Evolutionary conservation across 306 rosid species (phyloP).

Genomic region (Hylodesmum podocarpum): DNA sequence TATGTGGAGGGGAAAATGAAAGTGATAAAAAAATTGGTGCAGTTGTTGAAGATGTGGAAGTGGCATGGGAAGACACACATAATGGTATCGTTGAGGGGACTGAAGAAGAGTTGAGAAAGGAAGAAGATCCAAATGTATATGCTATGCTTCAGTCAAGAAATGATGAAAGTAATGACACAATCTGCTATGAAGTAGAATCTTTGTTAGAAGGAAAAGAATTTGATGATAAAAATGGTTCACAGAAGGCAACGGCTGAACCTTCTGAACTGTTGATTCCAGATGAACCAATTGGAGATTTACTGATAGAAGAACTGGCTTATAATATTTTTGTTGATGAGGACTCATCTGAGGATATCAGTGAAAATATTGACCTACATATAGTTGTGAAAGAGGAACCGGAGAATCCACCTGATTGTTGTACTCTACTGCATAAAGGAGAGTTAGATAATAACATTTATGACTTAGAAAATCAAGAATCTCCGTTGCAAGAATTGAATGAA

Average conservation of each 20-base stretch:
- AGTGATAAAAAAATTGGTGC: not conserved
- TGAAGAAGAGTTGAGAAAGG: not conserved
- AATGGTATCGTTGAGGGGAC: not conserved
- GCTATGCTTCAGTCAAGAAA: conserved; percentile 16
- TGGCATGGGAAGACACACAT: not conserved
- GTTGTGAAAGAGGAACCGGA: not conserved
- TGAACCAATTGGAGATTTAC: conserved; percentile 21
- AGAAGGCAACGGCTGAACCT: conserved; percentile 19
- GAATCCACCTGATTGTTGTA: not conserved
- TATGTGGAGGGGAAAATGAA: not conserved
- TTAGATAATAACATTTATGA: not conserved
- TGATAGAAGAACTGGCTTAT: not conserved
- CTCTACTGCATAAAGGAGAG: not conserved
- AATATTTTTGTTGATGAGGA: conserved; percentile 7
- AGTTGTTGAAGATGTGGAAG: conserved; percentile 9
- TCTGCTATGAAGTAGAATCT: conserved; percentile 17
- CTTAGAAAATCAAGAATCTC: conserved; percentile 18
- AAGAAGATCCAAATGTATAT: not conserved
- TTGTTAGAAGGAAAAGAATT: conserved; percentile 5
- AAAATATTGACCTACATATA: not conserved
- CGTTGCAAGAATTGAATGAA: not conserved
- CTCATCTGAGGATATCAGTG: conserved; percentile 1
- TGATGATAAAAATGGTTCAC: not conserved
- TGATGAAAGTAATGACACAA: not conserved
- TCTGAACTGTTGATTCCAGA: conserved; percentile 10